A percentile compares a stretch with the other conserved stretches of the same genome.
These are phyloP conservation scores for Talaromyces sp. DNA, from an alignment of 2,329 filamentous ascomycete species.

Conservation along the genomic window DNA sequence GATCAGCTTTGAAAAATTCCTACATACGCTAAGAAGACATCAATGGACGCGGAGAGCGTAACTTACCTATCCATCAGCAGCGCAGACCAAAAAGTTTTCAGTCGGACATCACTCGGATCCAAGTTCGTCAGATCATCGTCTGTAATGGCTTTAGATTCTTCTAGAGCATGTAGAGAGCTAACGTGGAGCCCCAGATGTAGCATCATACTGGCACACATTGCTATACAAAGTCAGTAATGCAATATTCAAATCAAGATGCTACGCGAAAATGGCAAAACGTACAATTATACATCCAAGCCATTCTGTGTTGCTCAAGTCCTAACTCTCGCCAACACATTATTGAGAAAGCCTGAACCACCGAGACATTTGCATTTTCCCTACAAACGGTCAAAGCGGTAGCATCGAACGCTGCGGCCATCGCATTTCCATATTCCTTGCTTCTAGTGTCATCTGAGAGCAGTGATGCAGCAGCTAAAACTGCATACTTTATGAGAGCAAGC, in stretches of 20 bases:
- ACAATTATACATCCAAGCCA: constrained; percentile 10
- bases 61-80: background rate
- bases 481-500: background rate
- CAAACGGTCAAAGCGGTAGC: background rate
- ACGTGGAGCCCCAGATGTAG: background rate
- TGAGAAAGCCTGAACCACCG: background rate
- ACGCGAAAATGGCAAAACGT: background rate
- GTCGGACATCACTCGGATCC: background rate
- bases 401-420: background rate
- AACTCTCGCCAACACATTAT: constrained; percentile 5
- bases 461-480: constrained; percentile 1
- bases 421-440: background rate
- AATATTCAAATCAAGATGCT: background rate
- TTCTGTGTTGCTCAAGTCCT: constrained; percentile 4
- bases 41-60: background rate
- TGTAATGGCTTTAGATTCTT: background rate
- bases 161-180: background rate
- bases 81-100: background rate
- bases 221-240: background rate
- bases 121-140: background rate
- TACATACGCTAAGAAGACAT: background rate
- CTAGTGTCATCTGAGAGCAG: background rate
- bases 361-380: background rate
- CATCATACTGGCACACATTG: background rate
- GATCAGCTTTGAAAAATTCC: background rate